Evolutionary conservation across 1,139 yeast genomes (phyloP), one percentile per base, ranked within the genome.

Genomic region (Taphrina pruni): DNA sequence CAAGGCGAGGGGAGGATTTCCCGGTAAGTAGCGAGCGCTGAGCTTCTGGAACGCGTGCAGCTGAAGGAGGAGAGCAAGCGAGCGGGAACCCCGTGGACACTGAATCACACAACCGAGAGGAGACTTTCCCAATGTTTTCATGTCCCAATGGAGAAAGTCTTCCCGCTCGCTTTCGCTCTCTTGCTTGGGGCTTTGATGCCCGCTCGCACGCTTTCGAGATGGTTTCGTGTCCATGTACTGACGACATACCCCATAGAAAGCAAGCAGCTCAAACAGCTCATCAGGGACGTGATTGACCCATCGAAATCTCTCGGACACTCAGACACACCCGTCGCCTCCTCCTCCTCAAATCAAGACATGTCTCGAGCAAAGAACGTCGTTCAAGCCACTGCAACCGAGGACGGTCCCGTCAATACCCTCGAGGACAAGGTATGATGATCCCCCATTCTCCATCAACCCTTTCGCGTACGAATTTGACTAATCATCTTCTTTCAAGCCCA

Each of bases 191-290:
- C 20, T 3, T 17, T 17, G 17, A 17, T 17, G 17, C 17, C 17
- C 17, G 17, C 17, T 17, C 17, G 17, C 17, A 17, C 17, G 17
- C 17, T 17, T 17, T 45, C 48, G 48, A 45, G 41, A 38, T 17
- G 43, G 4, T 26, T 26, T 26, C 32, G 32, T 26, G 4, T 26
- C 32, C 32, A 26, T 39, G 43, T 54, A 36, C 52, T 21, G 54
- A 32, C 26, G 35, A 54, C 50, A 45, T 58, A 6, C 20, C 43
- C 14, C 35, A 73, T 75, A 5, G 89, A 87, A 73, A 83, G 88
- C 17, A 87, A 87, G 74, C 81, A 81, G 14, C 76, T 87, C 70
- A 87, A 87, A 76, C 86, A 85, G 72, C 77, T 79, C 57, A 84
- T 87, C 6, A 75, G 88, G 62, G 83, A 85, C 70, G 73, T 77